Conservation (phyloP, 768 basidiomycete species). For the Russula sp. region DNA sequence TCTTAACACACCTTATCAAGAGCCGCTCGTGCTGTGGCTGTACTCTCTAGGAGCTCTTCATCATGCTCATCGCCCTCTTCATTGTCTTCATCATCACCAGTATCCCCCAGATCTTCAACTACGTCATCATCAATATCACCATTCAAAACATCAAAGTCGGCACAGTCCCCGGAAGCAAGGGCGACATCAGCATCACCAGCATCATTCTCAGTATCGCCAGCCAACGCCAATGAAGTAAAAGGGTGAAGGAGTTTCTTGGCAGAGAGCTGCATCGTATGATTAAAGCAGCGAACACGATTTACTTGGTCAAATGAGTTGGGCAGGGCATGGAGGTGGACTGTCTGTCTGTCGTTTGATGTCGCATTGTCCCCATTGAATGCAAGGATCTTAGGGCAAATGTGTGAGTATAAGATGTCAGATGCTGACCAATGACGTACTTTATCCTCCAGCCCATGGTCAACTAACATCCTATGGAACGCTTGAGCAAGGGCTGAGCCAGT, state of each 20-base stretch:
- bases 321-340: constrained; percentile 25
- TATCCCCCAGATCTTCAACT: neutral
- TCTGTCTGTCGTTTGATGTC: neutral
- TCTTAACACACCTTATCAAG: no score
- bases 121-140: neutral
- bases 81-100: neutral
- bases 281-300: neutral
- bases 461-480: no score
- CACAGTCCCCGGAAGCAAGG: no score
- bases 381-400: constrained; percentile 25
- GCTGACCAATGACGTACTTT: constrained; percentile 23
- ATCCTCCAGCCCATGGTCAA: constrained; percentile 25
- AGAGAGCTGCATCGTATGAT: neutral
- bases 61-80: neutral
- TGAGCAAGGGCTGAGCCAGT: constrained; percentile 28
- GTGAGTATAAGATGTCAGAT: neutral
- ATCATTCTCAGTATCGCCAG: no score
- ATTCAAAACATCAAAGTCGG: no score
- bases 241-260: neutral
- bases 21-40: no score
- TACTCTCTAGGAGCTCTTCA: no score
- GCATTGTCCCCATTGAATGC: constrained; percentile 34
- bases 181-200: no score
- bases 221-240: neutral
- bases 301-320: constrained; percentile 24